Evolutionary conservation across 2,329 filamentous ascomycete species (phyloP), one percentile per base, ranked within the genome.

Genomic region (Sordariomycetes sp.): DNA sequence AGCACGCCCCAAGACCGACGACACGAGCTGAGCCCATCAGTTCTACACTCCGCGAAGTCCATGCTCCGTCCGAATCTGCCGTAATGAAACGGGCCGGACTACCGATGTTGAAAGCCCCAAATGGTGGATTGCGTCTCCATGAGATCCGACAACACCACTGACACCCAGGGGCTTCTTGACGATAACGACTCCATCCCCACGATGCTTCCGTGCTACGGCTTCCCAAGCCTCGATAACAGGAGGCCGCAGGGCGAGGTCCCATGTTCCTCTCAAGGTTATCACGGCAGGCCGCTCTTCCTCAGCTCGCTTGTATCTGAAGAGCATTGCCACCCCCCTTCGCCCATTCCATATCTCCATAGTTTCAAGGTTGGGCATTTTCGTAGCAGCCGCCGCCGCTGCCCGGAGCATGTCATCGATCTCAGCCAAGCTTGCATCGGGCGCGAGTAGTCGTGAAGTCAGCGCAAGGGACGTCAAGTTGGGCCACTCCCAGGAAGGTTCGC

Each of bases 341-440:
- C 66, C 67, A 58, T 68, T 69, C 70, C 69, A 72, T 22, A 70
- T 58, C 53, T 70, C 66, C 64, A 72, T 64, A 16, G 59, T 67
- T 32, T 65, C 57, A 55, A 70, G 64, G 46, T 55, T 67, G 16
- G 66, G 64, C 65, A 72, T 71, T 58, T 62, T 62, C 20, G 62
- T 28, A 14, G 64, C 63, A 51, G 65, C 63, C n/a, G 59, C 59
- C 48, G 63, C 66, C 25, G 67, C 66, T 37, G 59, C 60, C 57
- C n/a, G 61, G 46, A 69, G 64, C 64, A 71, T 64, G 14, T 64
- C 54, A 58, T 64, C 62, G 51, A 69, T 66, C 51, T 59, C 58
- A 34, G 14, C 32, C 28, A 56, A 35, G 58, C 62, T 40, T 55
- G 55, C 60, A 60, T 65, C 59, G 58, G 60, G 24, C 51, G 57